Evolutionary conservation across 305 asterid species (phyloP), one percentile per base, ranked within the genome.

Genomic region (Striga hermonthica): DNA sequence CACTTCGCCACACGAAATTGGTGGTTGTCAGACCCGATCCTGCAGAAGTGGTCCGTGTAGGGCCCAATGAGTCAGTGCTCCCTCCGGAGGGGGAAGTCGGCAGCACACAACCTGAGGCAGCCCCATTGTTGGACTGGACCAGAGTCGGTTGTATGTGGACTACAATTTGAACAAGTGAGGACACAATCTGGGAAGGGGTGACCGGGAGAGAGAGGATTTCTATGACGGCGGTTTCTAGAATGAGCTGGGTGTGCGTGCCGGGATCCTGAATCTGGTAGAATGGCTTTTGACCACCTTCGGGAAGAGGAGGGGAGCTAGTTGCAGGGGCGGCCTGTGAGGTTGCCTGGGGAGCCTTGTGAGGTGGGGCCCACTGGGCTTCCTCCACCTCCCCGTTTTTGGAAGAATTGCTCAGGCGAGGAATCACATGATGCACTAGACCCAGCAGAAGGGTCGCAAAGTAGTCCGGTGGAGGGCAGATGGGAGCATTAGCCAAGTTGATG

Each of bases 31-130:
- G 73, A 75, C 98, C 96, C 13, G 94, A 77, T 63, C 75, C 80
- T 16, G 95, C 72, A 71, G 95, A 13, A 4, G 28, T 50, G 7
- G 22, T 13, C 15, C 10, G 15, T 6, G 57, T 15, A 13, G 55
- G 73, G 86, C 67, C 78, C 95, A 79, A 58, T 84, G 97, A 93
- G 76, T 93, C 97, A 9, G 89, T 83, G 78, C 99, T 93, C 61
- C 99, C 99, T 55, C 97, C 97, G 2, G 59, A 97, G 88, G 99
- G 97, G 75, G 99, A 93, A 68, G 99, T 86, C 65, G 99, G 97
- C 86, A 86, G 73, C 75, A 83, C 80, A 63, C 95, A 84, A 74
- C 93, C 73, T 89, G 96, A 67, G 36, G 82, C 66, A 56, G 68
- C 13, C 9, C 97, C 97, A 60, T 78, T 88, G 85, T 87, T 82